These are phyloP conservation scores for Ammopiptanthus mongolicus DNA, from an alignment of 306 rosid genomes.

Conservation along the genomic window DNA sequence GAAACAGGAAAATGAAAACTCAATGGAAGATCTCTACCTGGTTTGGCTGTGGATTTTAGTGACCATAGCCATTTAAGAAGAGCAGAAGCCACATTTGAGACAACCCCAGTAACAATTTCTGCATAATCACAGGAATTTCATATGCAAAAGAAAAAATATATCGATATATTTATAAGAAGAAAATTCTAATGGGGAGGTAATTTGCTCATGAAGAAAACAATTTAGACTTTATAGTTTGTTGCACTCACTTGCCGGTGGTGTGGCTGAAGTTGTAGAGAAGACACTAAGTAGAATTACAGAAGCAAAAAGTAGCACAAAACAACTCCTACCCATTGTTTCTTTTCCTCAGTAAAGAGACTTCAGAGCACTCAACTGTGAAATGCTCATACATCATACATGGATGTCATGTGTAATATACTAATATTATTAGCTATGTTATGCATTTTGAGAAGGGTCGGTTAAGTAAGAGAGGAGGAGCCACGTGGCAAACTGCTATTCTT, in stretches of 20 bases:
- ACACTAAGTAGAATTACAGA: slow-evolving; percentile 45
- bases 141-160: background rate
- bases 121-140: slow-evolving; percentile 28
- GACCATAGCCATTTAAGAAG: slow-evolving; percentile 87
- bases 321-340: slow-evolving; percentile 44
- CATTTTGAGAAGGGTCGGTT: slow-evolving; percentile 29
- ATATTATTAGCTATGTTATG: slow-evolving; percentile 23
- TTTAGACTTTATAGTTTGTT: background rate
- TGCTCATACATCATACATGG: slow-evolving; percentile 24
- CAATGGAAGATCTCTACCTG: slow-evolving; percentile 38
- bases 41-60: slow-evolving; percentile 63
- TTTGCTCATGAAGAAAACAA: background rate
- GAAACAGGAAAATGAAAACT: background rate
- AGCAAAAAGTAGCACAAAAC: slow-evolving; percentile 38
- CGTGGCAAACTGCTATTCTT: slow-evolving; percentile 33
- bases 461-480: slow-evolving; percentile 38
- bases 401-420: background rate
- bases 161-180: background rate
- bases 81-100: slow-evolving; percentile 79
- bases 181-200: background rate
- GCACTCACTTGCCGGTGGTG: slow-evolving; percentile 81
- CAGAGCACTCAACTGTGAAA: slow-evolving; percentile 27
- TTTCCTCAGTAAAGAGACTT: background rate
- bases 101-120: slow-evolving; percentile 77
- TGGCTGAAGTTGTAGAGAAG: slow-evolving; percentile 66